These are phyloP conservation scores for Murraya paniculata DNA, from an alignment of 345 rosid genomes.

Conservation along the genomic window DNA sequence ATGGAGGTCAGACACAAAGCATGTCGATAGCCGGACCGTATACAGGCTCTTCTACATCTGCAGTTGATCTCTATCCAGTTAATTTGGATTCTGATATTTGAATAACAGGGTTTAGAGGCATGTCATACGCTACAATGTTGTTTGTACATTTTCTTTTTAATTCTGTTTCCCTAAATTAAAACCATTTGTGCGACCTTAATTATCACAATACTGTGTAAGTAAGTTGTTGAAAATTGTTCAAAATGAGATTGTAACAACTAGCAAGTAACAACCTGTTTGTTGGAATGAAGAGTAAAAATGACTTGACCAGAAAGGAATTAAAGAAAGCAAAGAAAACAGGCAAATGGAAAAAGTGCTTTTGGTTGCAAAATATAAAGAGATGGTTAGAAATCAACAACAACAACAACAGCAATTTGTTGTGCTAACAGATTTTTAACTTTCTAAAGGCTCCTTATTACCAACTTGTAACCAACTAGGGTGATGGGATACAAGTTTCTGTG, in stretches of 20 bases:
- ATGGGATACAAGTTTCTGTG: no score
- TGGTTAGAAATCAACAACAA: no score
- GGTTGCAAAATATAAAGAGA: background rate
- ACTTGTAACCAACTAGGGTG: background rate
- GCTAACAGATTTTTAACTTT: background rate
- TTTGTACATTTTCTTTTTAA: no score
- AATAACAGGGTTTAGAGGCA: conserved; percentile 2
- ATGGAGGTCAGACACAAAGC: conserved; percentile 17
- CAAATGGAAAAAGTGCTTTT: background rate
- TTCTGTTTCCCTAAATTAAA: no score
- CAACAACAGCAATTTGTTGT: background rate
- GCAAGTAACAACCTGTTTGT: background rate
- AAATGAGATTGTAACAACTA: background rate
- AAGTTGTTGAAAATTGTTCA: background rate
- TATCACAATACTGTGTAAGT: no score
- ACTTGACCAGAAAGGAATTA: background rate
- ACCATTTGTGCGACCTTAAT: no score
- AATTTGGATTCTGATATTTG: conserved; percentile 19
- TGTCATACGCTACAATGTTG: background rate
- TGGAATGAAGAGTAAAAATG: background rate
- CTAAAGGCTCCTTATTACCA: background rate
- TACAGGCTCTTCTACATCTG: conserved; percentile 25
- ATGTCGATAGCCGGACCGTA: conserved; percentile 4
- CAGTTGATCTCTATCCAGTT: conserved; percentile 36
- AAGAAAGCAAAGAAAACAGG: background rate